A percentile compares a stretch with the other conserved stretches of the same genome.
These are phyloP conservation scores for Neocucurbitaria cava DNA, from an alignment of 2,329 filamentous ascomycete genomes.

Conservation along the genomic window DNA sequence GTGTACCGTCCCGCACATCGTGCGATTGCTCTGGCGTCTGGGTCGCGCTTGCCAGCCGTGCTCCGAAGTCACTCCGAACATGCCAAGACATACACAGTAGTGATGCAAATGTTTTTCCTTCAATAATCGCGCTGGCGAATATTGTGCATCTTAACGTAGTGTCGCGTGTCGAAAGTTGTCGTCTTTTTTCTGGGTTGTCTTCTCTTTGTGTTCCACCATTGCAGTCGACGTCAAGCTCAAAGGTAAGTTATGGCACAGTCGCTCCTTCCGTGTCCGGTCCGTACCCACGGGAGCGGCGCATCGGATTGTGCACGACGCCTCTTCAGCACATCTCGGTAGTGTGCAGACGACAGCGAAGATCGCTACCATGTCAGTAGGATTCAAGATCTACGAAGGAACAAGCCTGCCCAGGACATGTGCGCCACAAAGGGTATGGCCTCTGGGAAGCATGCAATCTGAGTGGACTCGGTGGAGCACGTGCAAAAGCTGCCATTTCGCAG, in stretches of 20 bases:
- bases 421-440: conserved; percentile 14
- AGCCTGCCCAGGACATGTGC: conserved; percentile 15
- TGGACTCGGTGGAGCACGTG: conserved; percentile 6
- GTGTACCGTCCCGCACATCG: conserved; percentile 18
- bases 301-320: background rate
- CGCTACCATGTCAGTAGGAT: background rate
- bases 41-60: background rate
- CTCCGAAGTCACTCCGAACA: conserved; percentile 3
- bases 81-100: background rate
- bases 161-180: background rate
- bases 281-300: background rate
- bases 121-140: background rate
- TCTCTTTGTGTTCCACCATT: no score
- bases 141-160: background rate
- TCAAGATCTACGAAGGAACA: conserved; percentile 1
- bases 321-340: no score
- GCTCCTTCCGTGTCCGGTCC: background rate
- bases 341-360: no score
- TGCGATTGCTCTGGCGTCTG: conserved; percentile 7
- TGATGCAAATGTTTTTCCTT: background rate
- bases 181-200: no score
- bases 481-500: background rate
- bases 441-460: conserved; percentile 1
- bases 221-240: background rate
- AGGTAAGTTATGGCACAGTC: background rate